Conservation (phyloP, 2,329 filamentous ascomycete genomes). For the Intubia oerlemansii region DNA sequence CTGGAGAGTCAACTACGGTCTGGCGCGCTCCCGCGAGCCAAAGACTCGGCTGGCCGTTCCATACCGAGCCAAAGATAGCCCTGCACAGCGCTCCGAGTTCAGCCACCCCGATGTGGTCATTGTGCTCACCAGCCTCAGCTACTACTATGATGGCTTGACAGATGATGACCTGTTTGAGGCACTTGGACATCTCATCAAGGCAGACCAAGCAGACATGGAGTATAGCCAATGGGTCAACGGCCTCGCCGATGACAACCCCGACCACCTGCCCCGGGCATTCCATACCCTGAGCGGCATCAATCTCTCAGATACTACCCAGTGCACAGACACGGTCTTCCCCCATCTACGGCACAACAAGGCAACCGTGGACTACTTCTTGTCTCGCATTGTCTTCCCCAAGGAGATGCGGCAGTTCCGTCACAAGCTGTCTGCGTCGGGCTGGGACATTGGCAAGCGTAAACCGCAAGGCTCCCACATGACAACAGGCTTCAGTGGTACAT, state of each 20-base stretch:
- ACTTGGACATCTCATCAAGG: slow-evolving; percentile 24
- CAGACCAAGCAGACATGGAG: slow-evolving; percentile 28
- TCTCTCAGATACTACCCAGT: slow-evolving; percentile 29
- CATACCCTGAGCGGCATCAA: slow-evolving; percentile 30
- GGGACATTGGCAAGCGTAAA: slow-evolving; percentile 35
- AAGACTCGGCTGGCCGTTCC: slow-evolving; percentile 31
- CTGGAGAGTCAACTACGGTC: slow-evolving; percentile 44
- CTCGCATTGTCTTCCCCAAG: slow-evolving; percentile 34
- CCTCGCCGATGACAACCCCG: too few relatives aligned
- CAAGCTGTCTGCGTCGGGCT: slow-evolving; percentile 44
- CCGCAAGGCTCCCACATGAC: slow-evolving; percentile 24
- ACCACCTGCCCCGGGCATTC: slow-evolving; percentile 17
- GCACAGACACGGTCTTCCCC: slow-evolving; percentile 26
- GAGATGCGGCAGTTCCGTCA: slow-evolving; percentile 39
- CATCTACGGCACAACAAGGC: slow-evolving; percentile 27
- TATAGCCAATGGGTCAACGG: slow-evolving; percentile 27
- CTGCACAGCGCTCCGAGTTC: slow-evolving; percentile 33
- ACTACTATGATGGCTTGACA: slow-evolving; percentile 33
- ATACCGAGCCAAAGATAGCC: slow-evolving; percentile 36
- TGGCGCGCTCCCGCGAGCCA: slow-evolving; percentile 20
- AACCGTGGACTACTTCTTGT: slow-evolving; percentile 42
- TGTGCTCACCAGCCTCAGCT: slow-evolving; percentile 29
- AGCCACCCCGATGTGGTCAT: slow-evolving; percentile 39
- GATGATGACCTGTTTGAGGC: slow-evolving; percentile 25
- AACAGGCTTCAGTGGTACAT: slow-evolving; percentile 51